phyloP scores from a whole-genome alignment of 2,329 filamentous ascomycete species.

The Monilinia fructicola region DNA sequence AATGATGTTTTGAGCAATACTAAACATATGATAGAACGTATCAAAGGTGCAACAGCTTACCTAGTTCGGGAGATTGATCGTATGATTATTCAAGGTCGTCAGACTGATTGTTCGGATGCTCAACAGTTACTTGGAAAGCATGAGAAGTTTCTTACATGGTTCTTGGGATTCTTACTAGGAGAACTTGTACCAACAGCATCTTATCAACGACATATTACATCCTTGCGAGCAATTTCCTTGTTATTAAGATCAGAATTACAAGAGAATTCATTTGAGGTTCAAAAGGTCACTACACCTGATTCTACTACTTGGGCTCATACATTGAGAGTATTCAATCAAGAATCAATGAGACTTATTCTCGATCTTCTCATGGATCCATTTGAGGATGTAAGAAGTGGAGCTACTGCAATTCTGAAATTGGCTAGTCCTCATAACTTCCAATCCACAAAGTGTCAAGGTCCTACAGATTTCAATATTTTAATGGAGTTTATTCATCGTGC shows the following conservation, averaged over 20 bases:
- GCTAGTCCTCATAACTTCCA: constrained; percentile 44
- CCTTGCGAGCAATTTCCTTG: constrained; percentile 67
- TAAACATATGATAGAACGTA: constrained; percentile 72
- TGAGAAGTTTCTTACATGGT: constrained; percentile 70
- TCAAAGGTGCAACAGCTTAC: constrained; percentile 64
- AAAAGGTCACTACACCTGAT: constrained; percentile 19
- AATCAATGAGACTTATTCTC: constrained; percentile 63
- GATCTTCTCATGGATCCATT: constrained; percentile 88
- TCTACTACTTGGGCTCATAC: constrained; percentile 35
- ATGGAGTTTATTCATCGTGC: constrained; percentile 52
- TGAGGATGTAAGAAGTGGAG: constrained; percentile 76
- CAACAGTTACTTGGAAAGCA: constrained; percentile 46
- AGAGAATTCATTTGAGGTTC: neutral
- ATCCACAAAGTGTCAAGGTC: neutral
- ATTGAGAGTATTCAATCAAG: constrained; percentile 44
- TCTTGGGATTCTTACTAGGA: constrained; percentile 65
- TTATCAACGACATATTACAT: constrained; percentile 85
- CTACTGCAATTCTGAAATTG: constrained; percentile 53
- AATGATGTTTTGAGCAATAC: constrained; percentile 75
- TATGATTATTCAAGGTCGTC: constrained; percentile 14
- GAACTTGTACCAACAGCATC: constrained; percentile 80
- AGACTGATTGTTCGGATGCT: constrained; percentile 19
- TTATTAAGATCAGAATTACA: constrained; percentile 51
- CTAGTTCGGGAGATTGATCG: constrained; percentile 46
- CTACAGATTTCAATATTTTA: constrained; percentile 40